A percentile compares a stretch with the other conserved stretches of the same genome.
Conservation (phyloP, 2,329 filamentous ascomycete species). For the Colletotrichum siamense region DNA sequence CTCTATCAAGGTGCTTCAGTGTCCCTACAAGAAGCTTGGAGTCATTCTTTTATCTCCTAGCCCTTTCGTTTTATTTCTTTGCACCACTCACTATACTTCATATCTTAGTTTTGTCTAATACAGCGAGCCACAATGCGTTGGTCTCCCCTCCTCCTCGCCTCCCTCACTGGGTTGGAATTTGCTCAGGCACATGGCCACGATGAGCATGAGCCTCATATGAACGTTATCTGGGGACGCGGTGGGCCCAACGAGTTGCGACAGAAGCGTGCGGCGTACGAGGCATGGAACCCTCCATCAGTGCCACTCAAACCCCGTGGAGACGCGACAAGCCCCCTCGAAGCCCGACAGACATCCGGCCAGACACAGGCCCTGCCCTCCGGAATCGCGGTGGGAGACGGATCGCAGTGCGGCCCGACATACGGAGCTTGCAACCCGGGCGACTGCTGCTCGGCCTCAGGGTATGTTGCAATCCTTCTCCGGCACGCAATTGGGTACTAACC, state of each 20-base stretch:
- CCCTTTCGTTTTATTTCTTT: neutral
- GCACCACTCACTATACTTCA: neutral
- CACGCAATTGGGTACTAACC: neutral
- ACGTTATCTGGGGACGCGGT: constrained; percentile 3
- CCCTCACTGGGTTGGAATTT: constrained; percentile 27
- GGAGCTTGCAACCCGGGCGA: constrained; percentile 35
- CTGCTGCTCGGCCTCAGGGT: constrained; percentile 40
- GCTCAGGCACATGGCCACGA: constrained; percentile 31
- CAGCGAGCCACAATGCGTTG: constrained; percentile 28
- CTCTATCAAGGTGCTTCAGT: neutral
- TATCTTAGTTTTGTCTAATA: neutral
- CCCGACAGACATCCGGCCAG: constrained; percentile 19
- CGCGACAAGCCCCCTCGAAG: neutral
- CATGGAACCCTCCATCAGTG: constrained; percentile 29
- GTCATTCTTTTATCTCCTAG: neutral
- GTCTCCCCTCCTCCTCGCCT: constrained; percentile 27
- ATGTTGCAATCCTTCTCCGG: neutral
- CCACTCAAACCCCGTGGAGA: constrained; percentile 15
- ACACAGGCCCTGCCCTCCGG: neutral
- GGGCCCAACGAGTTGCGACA: neutral
- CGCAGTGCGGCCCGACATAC: constrained; percentile 29
- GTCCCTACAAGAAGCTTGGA: neutral
- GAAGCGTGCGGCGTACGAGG: constrained; percentile 24
- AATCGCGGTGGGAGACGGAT: constrained; percentile 7
- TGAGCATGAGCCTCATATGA: constrained; percentile 22